These are phyloP conservation scores for Paraglomus brasilianum DNA, from an alignment of 192 early-diverging fungal genomes.

Conservation along the genomic window DNA sequence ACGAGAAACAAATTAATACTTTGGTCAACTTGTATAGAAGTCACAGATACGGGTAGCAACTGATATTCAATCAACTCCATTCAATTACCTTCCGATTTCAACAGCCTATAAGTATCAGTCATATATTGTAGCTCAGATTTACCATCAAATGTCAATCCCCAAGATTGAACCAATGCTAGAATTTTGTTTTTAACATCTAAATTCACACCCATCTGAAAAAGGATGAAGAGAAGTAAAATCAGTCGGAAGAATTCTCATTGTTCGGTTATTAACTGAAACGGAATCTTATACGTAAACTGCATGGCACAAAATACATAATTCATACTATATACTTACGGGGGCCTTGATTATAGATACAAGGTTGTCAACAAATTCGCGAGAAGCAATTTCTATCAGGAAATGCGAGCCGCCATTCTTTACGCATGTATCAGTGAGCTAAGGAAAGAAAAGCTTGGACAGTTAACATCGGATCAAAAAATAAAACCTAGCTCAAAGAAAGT, in stretches of 20 bases:
- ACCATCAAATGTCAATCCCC: constrained; percentile 79
- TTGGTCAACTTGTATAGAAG: constrained; percentile 34
- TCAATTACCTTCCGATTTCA: constrained; percentile 70
- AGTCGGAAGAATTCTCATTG: background rate
- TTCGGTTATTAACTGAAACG: background rate
- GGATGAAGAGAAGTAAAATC: background rate
- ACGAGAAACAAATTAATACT: no score
- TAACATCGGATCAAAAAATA: no score
- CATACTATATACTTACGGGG: constrained; percentile 43
- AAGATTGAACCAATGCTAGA: constrained; percentile 81
- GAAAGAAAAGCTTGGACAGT: background rate
- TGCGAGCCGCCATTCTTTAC: constrained; percentile 92
- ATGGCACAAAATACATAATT: background rate
- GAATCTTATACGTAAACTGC: background rate
- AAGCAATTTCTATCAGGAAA: constrained; percentile 84
- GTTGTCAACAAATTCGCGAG: constrained; percentile 88
- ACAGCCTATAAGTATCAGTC: constrained; percentile 71
- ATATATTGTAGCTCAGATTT: constrained; percentile 81
- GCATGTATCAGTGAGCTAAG: constrained; percentile 82
- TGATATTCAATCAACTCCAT: background rate
- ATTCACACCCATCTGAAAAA: constrained; percentile 55
- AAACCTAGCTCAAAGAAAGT: no score
- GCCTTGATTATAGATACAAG: constrained; percentile 61
- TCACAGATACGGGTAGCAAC: no score
- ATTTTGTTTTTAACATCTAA: constrained; percentile 75